Base-by-base conservation (phyloP, 1,139 yeast genomes). In the Kodamaea alishanica region DNA sequence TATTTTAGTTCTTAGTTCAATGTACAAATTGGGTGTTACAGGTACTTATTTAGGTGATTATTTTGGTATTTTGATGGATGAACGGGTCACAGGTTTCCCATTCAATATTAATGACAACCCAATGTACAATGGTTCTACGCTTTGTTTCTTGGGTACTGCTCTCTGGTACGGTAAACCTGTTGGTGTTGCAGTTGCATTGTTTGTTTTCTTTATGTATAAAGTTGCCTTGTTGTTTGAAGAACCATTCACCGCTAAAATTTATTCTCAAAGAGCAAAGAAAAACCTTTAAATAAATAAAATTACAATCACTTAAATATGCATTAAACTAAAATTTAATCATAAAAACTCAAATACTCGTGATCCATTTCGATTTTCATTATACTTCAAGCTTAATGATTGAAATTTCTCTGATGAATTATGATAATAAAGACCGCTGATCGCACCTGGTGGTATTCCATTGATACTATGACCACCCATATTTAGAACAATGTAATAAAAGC, bases 21-120 rank as follows among this genome's bases (percentile, higher is more conserved):
- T 92, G 97, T 92, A 80, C 69, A 84, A 85, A n/a, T 73, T 92
- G 49, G 98, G 98, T 20, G 79, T 92, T 46, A 90, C 97, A 8
- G 98, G 98, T 10, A 92, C 98, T 12, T 92, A 92, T 57, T 70
- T 92, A 46, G 98, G 98, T 28, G 98, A 92, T 63, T 94, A 92
- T 65, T 92, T 92, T 63, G 98, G 98, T 1, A 90, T 92, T 54
- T 75, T 92, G 54, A 92, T 90, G 95, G 79, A 80, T 47, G 79
- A 85, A 48, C 76, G 95, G 56, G 96, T 92, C 45, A 84, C 94
- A n/a, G 82, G 85, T 1, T 92, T 92, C 73, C 98, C 98, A 20
- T 92, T 92, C 73, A 90, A 83, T 54, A 77, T 89, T 44, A 77
- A 84, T 50, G 84, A 87, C 56, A 92, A 92, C 61, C 98, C 98